Conservation (phyloP, 1,139 yeast species). For the Hansenula lynferdii region DNA sequence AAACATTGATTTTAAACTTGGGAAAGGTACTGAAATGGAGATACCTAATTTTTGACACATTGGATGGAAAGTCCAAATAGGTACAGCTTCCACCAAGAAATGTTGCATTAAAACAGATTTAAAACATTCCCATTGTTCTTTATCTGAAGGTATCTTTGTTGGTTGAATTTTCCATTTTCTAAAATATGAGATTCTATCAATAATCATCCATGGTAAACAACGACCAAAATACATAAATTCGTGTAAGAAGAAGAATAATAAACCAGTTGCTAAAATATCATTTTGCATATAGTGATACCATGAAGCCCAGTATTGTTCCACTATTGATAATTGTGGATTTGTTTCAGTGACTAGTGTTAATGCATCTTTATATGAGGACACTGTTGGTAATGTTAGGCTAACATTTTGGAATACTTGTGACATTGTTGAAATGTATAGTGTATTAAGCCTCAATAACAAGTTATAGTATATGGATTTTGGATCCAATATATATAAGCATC, state of each 20-base stretch:
- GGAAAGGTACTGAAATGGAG: constrained; percentile 78
- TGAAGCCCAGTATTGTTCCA: constrained; percentile 73
- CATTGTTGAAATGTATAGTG: no score
- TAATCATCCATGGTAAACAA: constrained; percentile 78
- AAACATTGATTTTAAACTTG: constrained; percentile 49
- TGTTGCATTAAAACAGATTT: constrained; percentile 81
- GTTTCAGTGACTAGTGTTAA: constrained; percentile 4
- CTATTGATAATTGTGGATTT: constrained; percentile 34
- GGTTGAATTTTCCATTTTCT: constrained; percentile 79
- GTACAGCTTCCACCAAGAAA: constrained; percentile 87
- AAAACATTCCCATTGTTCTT: constrained; percentile 90
- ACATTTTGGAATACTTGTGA: constrained; percentile 1
- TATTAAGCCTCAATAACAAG: no score
- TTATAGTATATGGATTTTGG: no score
- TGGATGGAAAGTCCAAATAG: constrained; percentile 96
- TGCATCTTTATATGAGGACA: constrained; percentile 2
- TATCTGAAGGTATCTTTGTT: constrained; percentile 65
- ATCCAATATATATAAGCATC: no score
- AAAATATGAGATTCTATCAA: constrained; percentile 74
- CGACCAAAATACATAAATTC: constrained; percentile 82
- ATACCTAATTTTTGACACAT: constrained; percentile 75
- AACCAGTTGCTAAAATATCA: constrained; percentile 80
- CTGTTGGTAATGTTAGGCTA: not conserved
- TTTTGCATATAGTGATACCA: constrained; percentile 73
- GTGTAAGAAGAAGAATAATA: constrained; percentile 67